Percentiles rank a stretch among this genome's conserved stretches.
Evolutionary conservation across 495 filamentous ascomycete genomes (phyloP).

Genomic region (Amphirosellinia nigrospora): DNA sequence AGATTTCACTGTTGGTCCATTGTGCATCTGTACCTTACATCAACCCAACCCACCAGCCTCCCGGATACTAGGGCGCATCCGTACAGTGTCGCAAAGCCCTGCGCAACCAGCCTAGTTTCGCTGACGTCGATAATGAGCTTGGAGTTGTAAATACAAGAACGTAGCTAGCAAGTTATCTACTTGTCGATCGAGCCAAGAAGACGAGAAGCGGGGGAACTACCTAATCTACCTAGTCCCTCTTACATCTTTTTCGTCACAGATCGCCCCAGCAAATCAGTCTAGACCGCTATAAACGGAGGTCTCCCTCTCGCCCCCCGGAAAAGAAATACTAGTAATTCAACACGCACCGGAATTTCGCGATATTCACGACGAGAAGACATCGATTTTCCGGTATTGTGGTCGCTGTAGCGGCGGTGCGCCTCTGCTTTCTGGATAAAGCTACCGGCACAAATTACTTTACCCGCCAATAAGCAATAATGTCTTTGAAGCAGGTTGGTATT

Average conservation of each 20-base stretch:
- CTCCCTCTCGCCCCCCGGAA: neutral
- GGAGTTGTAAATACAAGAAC: neutral
- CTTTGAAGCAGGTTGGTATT: slow-evolving; percentile 73
- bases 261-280: slow-evolving; percentile 1
- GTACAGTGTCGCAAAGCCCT: slow-evolving; percentile 16
- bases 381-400: slow-evolving; percentile 1
- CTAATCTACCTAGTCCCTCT: neutral
- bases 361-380: slow-evolving; percentile 16
- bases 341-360: slow-evolving; percentile 23
- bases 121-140: slow-evolving; percentile 13
- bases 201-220: slow-evolving; percentile 17
- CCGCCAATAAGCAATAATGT: slow-evolving; percentile 53
- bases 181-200: slow-evolving; percentile 8
- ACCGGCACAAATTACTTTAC: slow-evolving; percentile 13
- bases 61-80: slow-evolving; percentile 7
- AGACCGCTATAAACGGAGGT: neutral
- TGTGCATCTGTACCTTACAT: slow-evolving; percentile 25
- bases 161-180: slow-evolving; percentile 1
- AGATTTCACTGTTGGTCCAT: slow-evolving; percentile 9
- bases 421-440: slow-evolving; percentile 41
- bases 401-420: slow-evolving; percentile 32
- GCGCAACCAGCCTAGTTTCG: slow-evolving; percentile 8
- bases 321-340: slow-evolving; percentile 2
- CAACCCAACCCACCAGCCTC: slow-evolving; percentile 18
- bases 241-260: neutral